These are phyloP conservation scores for Sporothrix pseudoabietina DNA, from an alignment of 2,329 filamentous ascomycete genomes.

Conservation along the genomic window DNA sequence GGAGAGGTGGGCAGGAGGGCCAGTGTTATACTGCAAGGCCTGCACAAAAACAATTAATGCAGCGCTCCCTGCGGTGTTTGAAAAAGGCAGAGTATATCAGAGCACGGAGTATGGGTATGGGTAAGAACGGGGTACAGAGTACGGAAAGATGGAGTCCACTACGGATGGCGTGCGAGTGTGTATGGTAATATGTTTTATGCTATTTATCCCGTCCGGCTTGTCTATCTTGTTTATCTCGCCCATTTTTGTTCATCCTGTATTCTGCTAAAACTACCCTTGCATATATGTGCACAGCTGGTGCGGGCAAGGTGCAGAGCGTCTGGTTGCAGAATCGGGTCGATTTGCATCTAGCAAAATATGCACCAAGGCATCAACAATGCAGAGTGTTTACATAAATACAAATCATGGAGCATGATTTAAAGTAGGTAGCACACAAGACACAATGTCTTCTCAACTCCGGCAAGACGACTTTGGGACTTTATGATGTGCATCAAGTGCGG, in stretches of 20 bases:
- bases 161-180: neutral
- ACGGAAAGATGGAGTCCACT: neutral
- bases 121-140: conserved; percentile 6
- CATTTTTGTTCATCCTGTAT: neutral
- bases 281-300: conserved; percentile 12
- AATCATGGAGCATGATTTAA: neutral
- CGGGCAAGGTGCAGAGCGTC: neutral
- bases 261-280: neutral
- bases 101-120: conserved; percentile 17
- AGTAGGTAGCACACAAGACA: neutral
- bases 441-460: neutral
- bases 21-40: neutral
- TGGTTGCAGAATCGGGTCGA: conserved; percentile 7
- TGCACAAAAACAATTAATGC: neutral
- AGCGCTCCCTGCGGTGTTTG: conserved; percentile 15
- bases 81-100: conserved; percentile 5
- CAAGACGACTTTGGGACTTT: neutral
- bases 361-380: neutral
- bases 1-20: neutral
- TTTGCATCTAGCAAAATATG: neutral
- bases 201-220: neutral
- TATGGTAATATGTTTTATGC: conserved; percentile 13
- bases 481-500: neutral
- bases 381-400: neutral
- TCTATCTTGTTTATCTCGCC: neutral